phyloP scores from a whole-genome alignment of 1,284 basidiomycete genomes.

The Marasmius sp. region DNA sequence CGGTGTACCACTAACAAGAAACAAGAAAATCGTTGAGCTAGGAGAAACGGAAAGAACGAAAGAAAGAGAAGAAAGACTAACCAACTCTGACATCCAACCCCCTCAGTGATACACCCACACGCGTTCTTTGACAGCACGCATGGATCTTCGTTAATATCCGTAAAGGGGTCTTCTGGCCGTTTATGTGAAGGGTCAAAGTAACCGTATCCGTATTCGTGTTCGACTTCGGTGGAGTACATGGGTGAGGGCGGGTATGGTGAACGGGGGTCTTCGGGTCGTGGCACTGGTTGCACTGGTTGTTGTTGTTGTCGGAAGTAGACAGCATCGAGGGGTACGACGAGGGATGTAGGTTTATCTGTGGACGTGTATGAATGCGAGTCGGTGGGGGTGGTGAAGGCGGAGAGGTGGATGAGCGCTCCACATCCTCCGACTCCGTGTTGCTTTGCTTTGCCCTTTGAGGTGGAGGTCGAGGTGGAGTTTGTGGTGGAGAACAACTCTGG shows the following conservation, averaged over 20 bases:
- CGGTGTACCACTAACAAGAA: background rate
- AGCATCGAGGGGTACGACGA: background rate
- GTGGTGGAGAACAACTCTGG: background rate
- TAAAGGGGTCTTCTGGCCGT: too few relatives aligned
- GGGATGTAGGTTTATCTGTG: background rate
- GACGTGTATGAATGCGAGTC: background rate
- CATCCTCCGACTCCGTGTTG: background rate
- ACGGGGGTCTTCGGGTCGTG: too few relatives aligned
- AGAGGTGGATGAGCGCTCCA: background rate
- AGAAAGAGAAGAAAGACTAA: too few relatives aligned
- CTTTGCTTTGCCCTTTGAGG: background rate
- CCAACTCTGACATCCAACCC: background rate
- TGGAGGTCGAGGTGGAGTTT: background rate
- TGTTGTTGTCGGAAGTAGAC: background rate
- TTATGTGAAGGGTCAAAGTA: too few relatives aligned
- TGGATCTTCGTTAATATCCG: background rate
- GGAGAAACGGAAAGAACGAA: too few relatives aligned
- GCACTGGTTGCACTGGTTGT: too few relatives aligned
- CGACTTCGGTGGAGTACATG: too few relatives aligned
- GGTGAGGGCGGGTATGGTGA: too few relatives aligned
- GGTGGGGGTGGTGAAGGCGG: background rate
- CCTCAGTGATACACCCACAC: background rate
- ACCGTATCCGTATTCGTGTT: too few relatives aligned
- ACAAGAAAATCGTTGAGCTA: too few relatives aligned
- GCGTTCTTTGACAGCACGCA: background rate